Base-by-base conservation (phyloP, 768 basidiomycete genomes). In the Podaxis pistillaris region DNA sequence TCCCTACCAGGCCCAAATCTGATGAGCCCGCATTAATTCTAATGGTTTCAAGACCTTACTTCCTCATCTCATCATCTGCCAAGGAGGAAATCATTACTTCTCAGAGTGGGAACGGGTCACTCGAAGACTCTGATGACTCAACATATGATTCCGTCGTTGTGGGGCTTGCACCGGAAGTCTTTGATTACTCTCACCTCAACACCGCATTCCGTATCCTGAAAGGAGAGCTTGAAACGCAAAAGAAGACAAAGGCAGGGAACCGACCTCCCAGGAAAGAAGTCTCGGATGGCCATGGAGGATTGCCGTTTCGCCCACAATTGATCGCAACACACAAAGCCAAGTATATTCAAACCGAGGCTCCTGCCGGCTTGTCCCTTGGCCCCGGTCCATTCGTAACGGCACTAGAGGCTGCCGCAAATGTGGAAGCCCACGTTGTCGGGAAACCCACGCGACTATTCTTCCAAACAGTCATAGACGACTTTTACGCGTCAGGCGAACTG, bases 301-400 rank as follows among this genome's bases (percentile, higher is more conserved):
- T 24, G 9, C 24, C 26, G 4, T 49, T n/a, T 22, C 22, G 49
- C 13, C 70, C 59, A 78, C 75, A 3, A 75, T 52, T 90, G 57
- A 82, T 90, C 30, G 86, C 85, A 0, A 83, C 88, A 0, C 87
- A 90, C 72, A 78, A 80, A 54, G 80, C 83, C 2, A 79, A 79
- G 58, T 88, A 82, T 72, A 70, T 86, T 28, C 74, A 83, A 65
- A 71, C 75, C 0, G 71, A 76, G 26, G 72, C 72, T 19, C 67
- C 76, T 4, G 78, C 83, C 33, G 83, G 78, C 0, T 77, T 90
- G 6, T 86, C 86, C 3, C 75, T 90, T 12, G 89, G 90, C 1
- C 86, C 88, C 0, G 89, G 90, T 0, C 87, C 89, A 2, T 91
- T 91, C 67, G 82, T 91, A 17, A 71, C 77, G 1, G 87, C 85